A percentile compares a stretch with the other conserved stretches of the same genome.
Evolutionary conservation across 805 yeast genomes (phyloP).

Genomic region (Lipomyces yamadae): DNA sequence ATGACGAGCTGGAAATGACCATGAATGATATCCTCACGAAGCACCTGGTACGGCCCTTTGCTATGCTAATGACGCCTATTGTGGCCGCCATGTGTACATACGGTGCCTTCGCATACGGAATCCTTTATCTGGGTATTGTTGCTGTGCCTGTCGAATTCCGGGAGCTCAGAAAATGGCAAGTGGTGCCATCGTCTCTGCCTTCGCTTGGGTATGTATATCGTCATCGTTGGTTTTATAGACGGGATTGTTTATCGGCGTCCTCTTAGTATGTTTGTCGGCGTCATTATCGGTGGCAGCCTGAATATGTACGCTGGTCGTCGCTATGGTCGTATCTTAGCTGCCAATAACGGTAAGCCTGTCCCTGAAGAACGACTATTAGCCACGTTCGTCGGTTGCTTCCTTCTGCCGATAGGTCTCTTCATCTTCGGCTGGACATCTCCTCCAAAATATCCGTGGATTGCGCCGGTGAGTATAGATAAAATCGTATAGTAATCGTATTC

Average conservation of each 20-base stretch:
- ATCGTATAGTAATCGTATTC: too few species aligned
- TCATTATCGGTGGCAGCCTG: conserved; percentile 42
- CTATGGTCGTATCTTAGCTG: conserved; percentile 16
- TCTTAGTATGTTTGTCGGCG: conserved; percentile 46
- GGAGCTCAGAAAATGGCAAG: conserved; percentile 21
- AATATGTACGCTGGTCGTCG: conserved; percentile 25
- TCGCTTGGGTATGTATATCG: neutral
- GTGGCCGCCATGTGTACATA: conserved; percentile 50
- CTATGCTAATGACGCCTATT: conserved; percentile 64
- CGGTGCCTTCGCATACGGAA: conserved; percentile 54
- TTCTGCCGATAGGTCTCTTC: conserved; percentile 63
- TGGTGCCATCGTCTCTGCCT: conserved; percentile 24
- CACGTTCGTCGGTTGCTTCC: conserved; percentile 55
- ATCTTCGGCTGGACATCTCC: conserved; percentile 78
- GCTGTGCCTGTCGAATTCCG: conserved; percentile 50
- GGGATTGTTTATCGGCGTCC: too few species aligned
- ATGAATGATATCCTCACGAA: conserved; percentile 69
- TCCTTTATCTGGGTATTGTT: conserved; percentile 51
- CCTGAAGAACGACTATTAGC: conserved; percentile 41
- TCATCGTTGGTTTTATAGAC: too few species aligned
- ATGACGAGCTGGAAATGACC: conserved; percentile 79
- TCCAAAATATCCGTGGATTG: conserved; percentile 60
- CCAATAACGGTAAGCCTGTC: conserved; percentile 24
- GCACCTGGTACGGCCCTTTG: conserved; percentile 79
- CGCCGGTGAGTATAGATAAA: conserved; percentile 51